Base-by-base conservation (phyloP, 352 stramenopile species). In the Phytophthora megakarya region DNA sequence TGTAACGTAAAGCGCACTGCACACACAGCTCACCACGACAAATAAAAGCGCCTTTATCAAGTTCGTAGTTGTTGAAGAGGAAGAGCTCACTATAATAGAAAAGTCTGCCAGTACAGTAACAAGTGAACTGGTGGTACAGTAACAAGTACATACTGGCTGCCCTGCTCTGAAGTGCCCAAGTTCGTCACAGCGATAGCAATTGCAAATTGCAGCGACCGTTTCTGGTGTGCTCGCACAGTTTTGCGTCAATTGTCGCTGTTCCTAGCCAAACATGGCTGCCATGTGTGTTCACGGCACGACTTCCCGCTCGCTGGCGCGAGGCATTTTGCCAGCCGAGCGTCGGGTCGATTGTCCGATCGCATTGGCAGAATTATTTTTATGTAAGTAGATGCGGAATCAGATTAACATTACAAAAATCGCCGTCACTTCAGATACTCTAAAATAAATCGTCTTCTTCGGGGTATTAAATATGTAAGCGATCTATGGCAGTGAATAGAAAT, bases 201-300 rank as follows among this genome's bases (percentile, higher is more conserved):
- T 40, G 35, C 13, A 11, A 40, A 40, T 40, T 40, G 35, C 35
- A 35, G 30, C 18, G 35, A 37, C 48, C 37, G 48, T 18, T 49
- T 49, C 45, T 52, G 43, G 23, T 37, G n/a, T n/a, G n/a, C n/a
- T n/a, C n/a, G 30, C 30, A 11, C 30, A 13, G 2, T 1, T 35
- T 35, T 11, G 10, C 30, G 30, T 35, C 30, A 35, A 35, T 7
- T 11, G 8, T 11, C 45, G 7, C 28, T 3, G 3, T 54, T 60
- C 45, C 19, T 61, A 22, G 39, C 47, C 57, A 59, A 21, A 47
- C 33, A 55, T 32, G 43, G 42, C 28, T n/a, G 47, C 58, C 58
- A 66, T 66, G 58, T 66, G 48, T 48, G 48, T 61, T 67, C 10
- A 19, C 13, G 19, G 40, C 32, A 33, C 49, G 56, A 25, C 44